Base-by-base conservation (phyloP, 768 basidiomycete genomes). In the Lentinula raphanica region DNA sequence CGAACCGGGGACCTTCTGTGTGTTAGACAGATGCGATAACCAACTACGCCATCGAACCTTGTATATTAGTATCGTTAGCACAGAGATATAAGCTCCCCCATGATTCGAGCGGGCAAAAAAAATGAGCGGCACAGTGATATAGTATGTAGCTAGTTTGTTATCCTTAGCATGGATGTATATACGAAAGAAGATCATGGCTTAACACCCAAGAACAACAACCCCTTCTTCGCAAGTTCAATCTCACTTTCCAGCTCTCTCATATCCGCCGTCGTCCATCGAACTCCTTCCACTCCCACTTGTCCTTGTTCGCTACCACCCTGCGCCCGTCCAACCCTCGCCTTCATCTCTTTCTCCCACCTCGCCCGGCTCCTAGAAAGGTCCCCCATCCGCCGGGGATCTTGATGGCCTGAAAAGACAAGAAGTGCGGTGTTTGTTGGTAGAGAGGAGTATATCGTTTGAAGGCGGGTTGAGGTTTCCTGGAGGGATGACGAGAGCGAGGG, bases 1-100 rank as follows among this genome's bases (percentile, higher is more conserved):
- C 46, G 56, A 57, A 57, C 56, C 46, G 56, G 56, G 46, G 56
- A 57, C 56, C 56, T 57, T 57, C 56, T 57, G 56, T 57, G 56
- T 86, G 84, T 87, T 84, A 86, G 84, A 86, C 85, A 84, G 83
- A 85, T 83, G 84, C 81, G 84, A 87, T 87, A 86, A 86, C 84
- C 84, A 86, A 85, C 83, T 86, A 87, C 85, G 81, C 84, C 85
- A 86, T 81, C 81, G 76, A 77, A 68, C 56, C 56, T n/a, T n/a
- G n/a, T n/a, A n/a, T n/a, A n/a, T n/a, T n/a, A n/a, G n/a, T n/a
- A n/a, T n/a, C n/a, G n/a, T n/a, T n/a, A n/a, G n/a, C n/a, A n/a
- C n/a, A n/a, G n/a, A n/a, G n/a, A n/a, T n/a, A n/a, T n/a, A n/a
- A n/a, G n/a, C n/a, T n/a, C n/a, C n/a, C n/a, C n/a, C n/a, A n/a